Conservation (phyloP, 2,329 filamentous ascomycete species). For the Gliomastix tumulicola region DNA sequence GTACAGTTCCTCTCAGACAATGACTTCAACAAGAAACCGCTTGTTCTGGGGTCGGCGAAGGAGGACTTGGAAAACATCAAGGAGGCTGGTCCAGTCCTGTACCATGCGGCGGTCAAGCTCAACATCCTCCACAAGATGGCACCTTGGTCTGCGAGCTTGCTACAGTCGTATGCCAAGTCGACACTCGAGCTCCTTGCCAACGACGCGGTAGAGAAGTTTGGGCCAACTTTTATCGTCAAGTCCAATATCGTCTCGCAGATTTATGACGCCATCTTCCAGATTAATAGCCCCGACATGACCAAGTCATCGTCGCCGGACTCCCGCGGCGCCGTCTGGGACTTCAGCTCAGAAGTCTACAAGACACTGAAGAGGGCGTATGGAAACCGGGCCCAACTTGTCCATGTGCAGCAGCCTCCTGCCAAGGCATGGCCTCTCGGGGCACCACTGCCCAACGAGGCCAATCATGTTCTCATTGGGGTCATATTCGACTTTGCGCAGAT, state of each 20-base stretch:
- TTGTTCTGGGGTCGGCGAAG: conserved; percentile 35
- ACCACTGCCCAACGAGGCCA: conserved; percentile 11
- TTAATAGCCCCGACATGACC: conserved; percentile 19
- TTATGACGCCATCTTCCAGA: conserved; percentile 41
- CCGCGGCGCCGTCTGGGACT: conserved; percentile 34
- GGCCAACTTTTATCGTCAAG: conserved; percentile 70
- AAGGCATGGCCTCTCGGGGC: conserved; percentile 19
- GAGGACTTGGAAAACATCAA: conserved; percentile 24
- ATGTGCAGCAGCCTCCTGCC: conserved; percentile 38
- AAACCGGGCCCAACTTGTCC: conserved; percentile 64
- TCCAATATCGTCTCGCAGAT: conserved; percentile 45
- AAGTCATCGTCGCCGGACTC: conserved; percentile 25
- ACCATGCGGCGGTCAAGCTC: conserved; percentile 65
- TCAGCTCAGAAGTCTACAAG: conserved; percentile 52
- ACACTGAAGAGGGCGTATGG: conserved; percentile 65
- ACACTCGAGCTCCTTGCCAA: conserved; percentile 73
- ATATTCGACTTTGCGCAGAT: conserved; percentile 67
- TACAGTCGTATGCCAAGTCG: conserved; percentile 67
- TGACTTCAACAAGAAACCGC: conserved; percentile 63
- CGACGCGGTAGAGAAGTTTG: conserved; percentile 70
- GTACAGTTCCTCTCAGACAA: conserved; percentile 78
- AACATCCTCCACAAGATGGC: conserved; percentile 92
- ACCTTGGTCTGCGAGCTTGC: conserved; percentile 67
- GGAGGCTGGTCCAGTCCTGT: conserved; percentile 60
- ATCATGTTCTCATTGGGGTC: conserved; percentile 55